phyloP scores from a whole-genome alignment of 768 basidiomycete genomes.

The Leccinum variicolor region DNA sequence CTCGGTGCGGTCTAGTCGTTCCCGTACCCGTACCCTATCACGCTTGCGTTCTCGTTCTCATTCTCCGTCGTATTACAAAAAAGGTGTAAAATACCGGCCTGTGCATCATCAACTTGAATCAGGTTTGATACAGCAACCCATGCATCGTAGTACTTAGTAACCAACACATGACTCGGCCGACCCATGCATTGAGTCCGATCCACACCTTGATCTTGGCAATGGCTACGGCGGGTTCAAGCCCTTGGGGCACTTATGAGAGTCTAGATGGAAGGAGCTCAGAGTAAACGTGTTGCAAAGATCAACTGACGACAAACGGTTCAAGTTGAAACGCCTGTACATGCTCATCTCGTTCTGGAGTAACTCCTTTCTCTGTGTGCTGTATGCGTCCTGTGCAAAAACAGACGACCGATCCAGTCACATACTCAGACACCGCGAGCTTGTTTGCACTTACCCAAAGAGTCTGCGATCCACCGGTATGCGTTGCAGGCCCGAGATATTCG shows the following conservation, averaged over 20 bases:
- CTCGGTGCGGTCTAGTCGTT: slow-evolving; percentile 72
- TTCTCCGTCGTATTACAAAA: slow-evolving; percentile 56
- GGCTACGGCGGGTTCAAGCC: slow-evolving; percentile 91
- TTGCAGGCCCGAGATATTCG: slow-evolving; percentile 96
- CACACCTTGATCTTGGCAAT: slow-evolving; percentile 83
- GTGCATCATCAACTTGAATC: not conserved
- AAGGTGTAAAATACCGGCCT: not conserved
- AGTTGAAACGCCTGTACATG: slow-evolving; percentile 96
- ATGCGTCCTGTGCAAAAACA: slow-evolving; percentile 54
- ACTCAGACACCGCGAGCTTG: slow-evolving; percentile 3
- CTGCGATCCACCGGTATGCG: slow-evolving; percentile 97
- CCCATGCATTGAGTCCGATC: not conserved
- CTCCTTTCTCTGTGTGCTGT: slow-evolving; percentile 79
- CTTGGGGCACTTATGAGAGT: slow-evolving; percentile 95
- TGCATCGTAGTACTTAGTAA: not conserved
- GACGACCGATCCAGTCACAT: not conserved
- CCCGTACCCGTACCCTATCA: slow-evolving; percentile 38
- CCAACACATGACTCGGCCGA: not conserved
- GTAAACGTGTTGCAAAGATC: not conserved
- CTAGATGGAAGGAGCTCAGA: slow-evolving; percentile 29
- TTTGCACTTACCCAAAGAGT: slow-evolving; percentile 81
- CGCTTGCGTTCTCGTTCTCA: slow-evolving; percentile 40
- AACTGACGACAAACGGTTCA: slow-evolving; percentile 66
- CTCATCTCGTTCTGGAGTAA: slow-evolving; percentile 94
- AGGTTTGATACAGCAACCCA: not conserved